Evolutionary conservation across 768 basidiomycete genomes (phyloP), one percentile per base, ranked within the genome.

Genomic region (Strobilomyces echinocephalus): DNA sequence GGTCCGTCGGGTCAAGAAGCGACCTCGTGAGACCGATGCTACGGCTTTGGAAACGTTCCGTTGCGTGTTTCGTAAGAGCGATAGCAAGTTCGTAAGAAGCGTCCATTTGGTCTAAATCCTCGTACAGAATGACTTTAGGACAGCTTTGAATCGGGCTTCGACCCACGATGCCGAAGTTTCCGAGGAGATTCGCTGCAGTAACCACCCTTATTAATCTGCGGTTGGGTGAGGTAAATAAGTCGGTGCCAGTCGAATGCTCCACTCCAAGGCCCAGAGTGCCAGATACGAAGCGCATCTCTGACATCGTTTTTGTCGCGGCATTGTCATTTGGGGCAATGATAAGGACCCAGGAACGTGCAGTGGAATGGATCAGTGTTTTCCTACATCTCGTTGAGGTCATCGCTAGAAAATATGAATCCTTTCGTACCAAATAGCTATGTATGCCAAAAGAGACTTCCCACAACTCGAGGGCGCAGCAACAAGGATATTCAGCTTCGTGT

Each of bases 71-170:
- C 8, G 91, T 75, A 8, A 88, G 72, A 3, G 93, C 82, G n/a
- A 95, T 64, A 5, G 78, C 82, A 4, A 97, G 77, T 66, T 99
- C 97, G 70, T 95, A 97, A 2, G 73, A 70, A 16, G 83, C 72
- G 65, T 92, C 84, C 50, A 99, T 75, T 30, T 88, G 81, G 61
- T 98, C 90, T 16, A 99, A 72, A 61, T 87, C 85, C 57, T 97
- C 94, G 55, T 88, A 87, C 5, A 98, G 64, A 31, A 95, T 81
- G 33, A 95, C 67, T 57, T 78, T 73, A 20, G 93, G 75, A 40
- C 74, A 74, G 5, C 57, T 67, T 62, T 53, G 49, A 62, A 61
- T 16, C 30, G 42, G 34, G 21, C 59, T 60, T 11, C 65, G 60
- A 46, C 67, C 62, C 30, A 67, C 63, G 24, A 68, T 60, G 9